phyloP scores from a whole-genome alignment of 768 basidiomycete species.

The Phaeotremella skinneri region DNA sequence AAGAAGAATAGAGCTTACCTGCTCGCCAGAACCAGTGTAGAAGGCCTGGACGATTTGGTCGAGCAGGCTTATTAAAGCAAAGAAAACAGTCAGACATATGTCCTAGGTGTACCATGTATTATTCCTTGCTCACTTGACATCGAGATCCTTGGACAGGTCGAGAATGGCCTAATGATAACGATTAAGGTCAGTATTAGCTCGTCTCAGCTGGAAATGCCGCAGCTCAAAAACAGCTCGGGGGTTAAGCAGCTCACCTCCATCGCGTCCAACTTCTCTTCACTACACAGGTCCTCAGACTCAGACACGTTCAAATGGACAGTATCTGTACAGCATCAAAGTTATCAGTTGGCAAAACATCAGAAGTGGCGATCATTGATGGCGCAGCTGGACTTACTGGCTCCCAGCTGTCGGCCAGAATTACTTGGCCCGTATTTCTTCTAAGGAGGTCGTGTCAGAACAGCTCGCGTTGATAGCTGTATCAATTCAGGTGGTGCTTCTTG shows the following conservation, averaged over 20 bases:
- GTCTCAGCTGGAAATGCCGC: not conserved
- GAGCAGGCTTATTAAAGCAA: conserved; percentile 66
- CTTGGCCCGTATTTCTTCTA: no score
- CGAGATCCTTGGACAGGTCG: conserved; percentile 90
- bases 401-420: not conserved
- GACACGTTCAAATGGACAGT: not conserved
- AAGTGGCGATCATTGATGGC: no score
- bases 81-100: not conserved
- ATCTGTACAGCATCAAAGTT: not conserved
- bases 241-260: conserved; percentile 36
- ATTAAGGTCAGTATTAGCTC: conserved; percentile 29
- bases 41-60: conserved; percentile 92
- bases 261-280: not conserved
- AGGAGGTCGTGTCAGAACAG: no score
- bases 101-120: not conserved
- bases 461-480: not conserved
- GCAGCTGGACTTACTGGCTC: not conserved
- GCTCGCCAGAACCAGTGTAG: conserved; percentile 77
- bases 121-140: conserved; percentile 66
- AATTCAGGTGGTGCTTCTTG: not conserved
- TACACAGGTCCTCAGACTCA: not conserved
- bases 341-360: no score
- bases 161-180: conserved; percentile 66
- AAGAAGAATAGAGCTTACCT: conserved; percentile 58
- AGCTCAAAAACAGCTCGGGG: not conserved